Base-by-base conservation (phyloP, 208 protist species). In the Leishmania tropica region DNA sequence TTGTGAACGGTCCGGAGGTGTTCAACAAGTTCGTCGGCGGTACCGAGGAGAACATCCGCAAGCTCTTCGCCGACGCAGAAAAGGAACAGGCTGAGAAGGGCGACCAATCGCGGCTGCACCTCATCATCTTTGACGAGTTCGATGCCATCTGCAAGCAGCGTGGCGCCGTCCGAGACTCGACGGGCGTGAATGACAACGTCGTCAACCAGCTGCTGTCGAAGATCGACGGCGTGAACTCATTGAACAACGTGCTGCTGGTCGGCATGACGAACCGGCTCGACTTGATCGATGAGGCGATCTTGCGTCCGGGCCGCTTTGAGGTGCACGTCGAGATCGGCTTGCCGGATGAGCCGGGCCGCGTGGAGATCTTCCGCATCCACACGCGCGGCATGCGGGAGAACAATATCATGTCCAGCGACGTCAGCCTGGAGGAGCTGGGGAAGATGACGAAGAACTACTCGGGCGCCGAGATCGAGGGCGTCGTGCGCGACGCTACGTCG, bases 101-200 rank as follows among this genome's bases (percentile, higher is more conserved):
- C 53, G 99, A 99, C 58, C 95, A 98, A 67, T 98, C 93, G 28
- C 90, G 98, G 56, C 85, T 99, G 31, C 99, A 99, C 85, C 96
- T 99, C 45, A 99, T 99, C 84, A 99, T 99, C 82, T 99, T 99
- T 80, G 99, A 99, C 92, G 99, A 99, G 89, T 98, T 99, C 87
- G 99, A 99, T 91, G 98, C 99, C 56, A 99, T 99, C 84, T 99
- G 98, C 88, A 99, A 99, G 86, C 91, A 99, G 88, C 91, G 99
- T 82, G 99, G 99, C 60, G 92, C 92, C 6, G 86, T 91, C 13
- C 87, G 90, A 28, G 96, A 98, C 84, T 97, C 94, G 48, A 99
- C 99, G 6, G 99, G 99, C 71, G 98, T 99, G 11, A 92, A 90
- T 75, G 99, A 99, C 90, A 99, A 98, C 48, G 96, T 99, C 28